These are phyloP conservation scores for Dichomitus squalens DNA, from an alignment of 1,284 basidiomycete species.

Conservation along the genomic window DNA sequence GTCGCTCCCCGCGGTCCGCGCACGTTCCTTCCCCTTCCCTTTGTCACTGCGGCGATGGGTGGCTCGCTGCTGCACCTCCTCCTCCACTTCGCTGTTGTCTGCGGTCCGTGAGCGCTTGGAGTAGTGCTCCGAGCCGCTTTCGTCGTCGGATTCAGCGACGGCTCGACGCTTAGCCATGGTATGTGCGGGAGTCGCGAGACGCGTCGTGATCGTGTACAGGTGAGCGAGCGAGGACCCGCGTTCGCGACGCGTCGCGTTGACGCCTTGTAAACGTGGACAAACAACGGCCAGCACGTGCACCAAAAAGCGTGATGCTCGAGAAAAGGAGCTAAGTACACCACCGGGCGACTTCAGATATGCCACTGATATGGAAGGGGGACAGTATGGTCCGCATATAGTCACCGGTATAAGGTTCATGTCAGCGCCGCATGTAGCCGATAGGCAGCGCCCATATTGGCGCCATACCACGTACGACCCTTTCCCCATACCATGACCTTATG, in stretches of 20 bases:
- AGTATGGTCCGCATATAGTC: no score
- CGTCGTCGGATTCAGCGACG: slow-evolving; percentile 36
- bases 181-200: not conserved
- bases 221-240: not conserved
- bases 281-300: slow-evolving; percentile 20
- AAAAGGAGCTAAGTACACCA: no score
- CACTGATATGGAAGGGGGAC: no score
- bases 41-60: slow-evolving; percentile 27
- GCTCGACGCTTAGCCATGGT: slow-evolving; percentile 44
- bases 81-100: slow-evolving; percentile 37
- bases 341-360: no score
- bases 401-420: no score
- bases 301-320: not conserved
- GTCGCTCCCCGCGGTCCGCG: slow-evolving; percentile 33
- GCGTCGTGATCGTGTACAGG: not conserved
- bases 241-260: slow-evolving; percentile 31
- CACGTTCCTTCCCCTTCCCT: slow-evolving; percentile 39
- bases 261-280: slow-evolving; percentile 13
- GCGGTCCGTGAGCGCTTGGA: slow-evolving; percentile 48
- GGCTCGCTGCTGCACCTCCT: slow-evolving; percentile 29
- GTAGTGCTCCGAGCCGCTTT: slow-evolving; percentile 29
- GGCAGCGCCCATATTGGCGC: no score
- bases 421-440: no score
- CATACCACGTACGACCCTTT: no score
- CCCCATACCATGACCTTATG: no score